Base-by-base conservation (phyloP, 768 basidiomycete species). In the Plicaturopsis crispa region DNA sequence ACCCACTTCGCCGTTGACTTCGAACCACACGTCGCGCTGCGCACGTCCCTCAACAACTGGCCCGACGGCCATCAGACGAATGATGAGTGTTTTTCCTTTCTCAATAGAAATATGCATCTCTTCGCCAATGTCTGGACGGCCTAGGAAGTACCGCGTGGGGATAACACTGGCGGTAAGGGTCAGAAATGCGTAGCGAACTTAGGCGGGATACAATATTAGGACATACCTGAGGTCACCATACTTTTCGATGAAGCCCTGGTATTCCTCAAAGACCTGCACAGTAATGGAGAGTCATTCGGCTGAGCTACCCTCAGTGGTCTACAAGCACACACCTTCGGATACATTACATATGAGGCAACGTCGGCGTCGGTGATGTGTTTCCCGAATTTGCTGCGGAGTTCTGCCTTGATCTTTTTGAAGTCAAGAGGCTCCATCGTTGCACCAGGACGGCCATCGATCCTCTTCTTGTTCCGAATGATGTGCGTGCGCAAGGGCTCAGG, bases 81-180 rank as follows among this genome's bases (percentile, higher is more conserved):
- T 81, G 58, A 97, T 93, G 43, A 99, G 73, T 38, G 87, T 96
- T 73, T 98, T 98, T 28, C 96, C 96, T 61, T 87, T 78, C 65
- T 93, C 91, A 54, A 97, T 96, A 37, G 84, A 80, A 56, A 97
- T 88, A 60, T 90, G 81, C 84, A 98, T 86, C 66, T 99, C 96
- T 63, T 97, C 93, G 50, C 88, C 90, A 45, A 85, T 70, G 45
- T 78, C 78, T 34, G 96, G 93, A 41, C 90, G 88, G 36, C 83
- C 86, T 48, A 99, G 69, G 84, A 99, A 99, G 73, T 87, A 93
- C 44, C 96, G 87, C 14, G 96, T 98, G 46, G 96, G 93, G 52
- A 98, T 63, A 45, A 96, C 86, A 53, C 90, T 94, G 51, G n/a
- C 22, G 35, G 36, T 39, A 39, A 42, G 31, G 39, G 51, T 19